A percentile compares a stretch with the other conserved stretches of the same genome.
These are phyloP conservation scores for Aspergillus asperescens DNA, from an alignment of 495 filamentous ascomycete genomes.

Conservation along the genomic window DNA sequence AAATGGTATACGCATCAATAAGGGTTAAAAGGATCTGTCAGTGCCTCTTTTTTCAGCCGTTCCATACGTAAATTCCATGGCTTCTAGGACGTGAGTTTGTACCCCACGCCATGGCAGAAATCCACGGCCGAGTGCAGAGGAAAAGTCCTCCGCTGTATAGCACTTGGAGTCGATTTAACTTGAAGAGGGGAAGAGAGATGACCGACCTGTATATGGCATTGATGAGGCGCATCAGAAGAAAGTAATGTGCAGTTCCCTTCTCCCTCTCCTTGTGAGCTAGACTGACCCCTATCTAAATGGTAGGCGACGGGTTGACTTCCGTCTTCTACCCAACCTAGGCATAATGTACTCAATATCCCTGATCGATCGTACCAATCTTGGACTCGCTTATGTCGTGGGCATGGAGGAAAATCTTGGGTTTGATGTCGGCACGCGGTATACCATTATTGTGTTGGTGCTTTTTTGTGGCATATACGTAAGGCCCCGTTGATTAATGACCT, in stretches of 20 bases:
- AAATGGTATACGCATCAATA: background rate
- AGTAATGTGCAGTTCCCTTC: constrained; percentile 8
- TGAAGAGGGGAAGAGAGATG: constrained; percentile 1
- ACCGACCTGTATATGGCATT: constrained; percentile 8
- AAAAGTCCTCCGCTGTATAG: constrained; percentile 1
- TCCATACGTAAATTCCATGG: too few relatives aligned
- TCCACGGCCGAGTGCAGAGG: background rate
- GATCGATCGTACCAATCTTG: constrained; percentile 17
- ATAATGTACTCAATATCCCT: constrained; percentile 18
- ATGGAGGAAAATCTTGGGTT: constrained; percentile 17
- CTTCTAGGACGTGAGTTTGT: too few relatives aligned
- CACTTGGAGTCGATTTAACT: constrained; percentile 13
- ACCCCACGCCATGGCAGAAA: constrained; percentile 2
- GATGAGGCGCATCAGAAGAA: constrained; percentile 19
- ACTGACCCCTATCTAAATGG: background rate
- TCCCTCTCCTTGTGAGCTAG: background rate
- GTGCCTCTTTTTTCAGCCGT: too few relatives aligned
- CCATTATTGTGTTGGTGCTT: constrained; percentile 19
- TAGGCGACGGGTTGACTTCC: constrained; percentile 14
- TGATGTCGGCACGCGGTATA: constrained; percentile 13
- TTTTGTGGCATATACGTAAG: constrained; percentile 17
- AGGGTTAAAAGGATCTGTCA: background rate
- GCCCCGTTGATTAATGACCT: background rate
- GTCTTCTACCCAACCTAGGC: constrained; percentile 14
- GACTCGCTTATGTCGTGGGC: constrained; percentile 15